These are phyloP conservation scores for Saccharomycopsis vini DNA, from an alignment of 805 yeast genomes.

Conservation along the genomic window DNA sequence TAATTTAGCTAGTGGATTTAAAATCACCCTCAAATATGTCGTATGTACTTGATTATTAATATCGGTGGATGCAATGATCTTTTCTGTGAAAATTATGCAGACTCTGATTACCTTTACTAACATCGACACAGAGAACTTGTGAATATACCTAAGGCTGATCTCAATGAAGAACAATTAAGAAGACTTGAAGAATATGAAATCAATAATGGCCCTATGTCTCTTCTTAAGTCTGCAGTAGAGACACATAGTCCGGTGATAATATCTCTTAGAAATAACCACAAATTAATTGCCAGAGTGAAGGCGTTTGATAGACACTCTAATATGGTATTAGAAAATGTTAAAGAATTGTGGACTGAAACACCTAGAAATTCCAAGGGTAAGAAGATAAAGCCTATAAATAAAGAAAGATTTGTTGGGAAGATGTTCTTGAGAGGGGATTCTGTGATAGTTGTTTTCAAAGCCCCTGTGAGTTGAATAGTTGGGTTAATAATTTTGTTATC, in stretches of 20 bases:
- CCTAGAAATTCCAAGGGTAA: slow-evolving; percentile 55
- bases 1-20: no score
- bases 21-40: no score
- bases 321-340: slow-evolving; percentile 84
- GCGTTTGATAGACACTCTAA: slow-evolving; percentile 97
- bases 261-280: slow-evolving; percentile 88
- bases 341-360: slow-evolving; percentile 58
- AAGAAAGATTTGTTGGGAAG: slow-evolving; percentile 78
- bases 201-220: slow-evolving; percentile 81
- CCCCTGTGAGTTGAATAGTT: slow-evolving; percentile 21
- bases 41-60: no score
- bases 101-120: no score
- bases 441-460: slow-evolving; percentile 70
- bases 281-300: slow-evolving; percentile 78
- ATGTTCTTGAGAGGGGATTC: slow-evolving; percentile 94
- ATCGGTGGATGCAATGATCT: no score
- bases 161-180: slow-evolving; percentile 69
- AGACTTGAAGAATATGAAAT: slow-evolving; percentile 86
- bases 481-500: no score
- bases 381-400: slow-evolving; percentile 53
- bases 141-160: slow-evolving; percentile 70
- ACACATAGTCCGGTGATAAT: slow-evolving; percentile 72
- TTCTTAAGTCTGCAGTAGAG: slow-evolving; percentile 75
- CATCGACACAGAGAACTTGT: slow-evolving; percentile 60
- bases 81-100: no score